Percentiles rank a stretch among this genome's conserved stretches.
Evolutionary conservation across 2,329 filamentous ascomycete species (phyloP).

Genomic region (Exophiala alcalophila): DNA sequence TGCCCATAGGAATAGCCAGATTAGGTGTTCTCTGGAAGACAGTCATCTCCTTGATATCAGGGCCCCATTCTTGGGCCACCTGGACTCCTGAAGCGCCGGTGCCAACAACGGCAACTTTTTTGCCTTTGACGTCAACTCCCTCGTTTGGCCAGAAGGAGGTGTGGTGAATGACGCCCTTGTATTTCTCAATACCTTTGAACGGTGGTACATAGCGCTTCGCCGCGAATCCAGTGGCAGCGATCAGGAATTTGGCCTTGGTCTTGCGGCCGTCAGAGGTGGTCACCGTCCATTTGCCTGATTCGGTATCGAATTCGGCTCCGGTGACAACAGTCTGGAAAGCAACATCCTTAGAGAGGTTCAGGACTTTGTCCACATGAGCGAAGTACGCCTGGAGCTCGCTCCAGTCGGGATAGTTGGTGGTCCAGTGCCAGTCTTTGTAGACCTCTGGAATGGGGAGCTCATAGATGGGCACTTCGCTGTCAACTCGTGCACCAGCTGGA

Average conservation of each 20-base stretch:
- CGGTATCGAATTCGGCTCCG: not conserved
- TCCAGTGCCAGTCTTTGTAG: slow-evolving; percentile 33
- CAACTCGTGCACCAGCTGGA: slow-evolving; percentile 46
- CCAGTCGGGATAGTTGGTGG: not conserved
- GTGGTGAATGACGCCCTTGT: slow-evolving; percentile 60
- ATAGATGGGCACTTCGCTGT: slow-evolving; percentile 46
- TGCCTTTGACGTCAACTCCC: slow-evolving; percentile 56
- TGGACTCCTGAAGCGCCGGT: slow-evolving; percentile 64
- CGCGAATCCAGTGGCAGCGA: slow-evolving; percentile 43
- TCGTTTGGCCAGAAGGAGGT: slow-evolving; percentile 58
- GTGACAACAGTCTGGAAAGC: slow-evolving; percentile 4
- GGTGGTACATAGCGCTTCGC: slow-evolving; percentile 60
- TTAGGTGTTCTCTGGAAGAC: slow-evolving; percentile 64
- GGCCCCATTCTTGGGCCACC: slow-evolving; percentile 58
- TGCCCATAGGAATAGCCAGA: slow-evolving; percentile 61
- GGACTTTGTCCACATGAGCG: not conserved
- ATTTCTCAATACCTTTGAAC: slow-evolving; percentile 56
- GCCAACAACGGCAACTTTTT: slow-evolving; percentile 61
- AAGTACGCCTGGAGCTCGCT: not conserved
- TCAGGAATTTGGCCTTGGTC: slow-evolving; percentile 30
- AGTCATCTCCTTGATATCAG: slow-evolving; percentile 49
- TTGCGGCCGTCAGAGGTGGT: not conserved
- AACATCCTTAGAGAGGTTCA: not conserved
- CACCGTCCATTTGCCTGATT: slow-evolving; percentile 1
- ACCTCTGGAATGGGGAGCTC: slow-evolving; percentile 47